Evolutionary conservation across 345 rosid species (phyloP), one percentile per base, ranked within the genome.

Genomic region (Acer campestre): DNA sequence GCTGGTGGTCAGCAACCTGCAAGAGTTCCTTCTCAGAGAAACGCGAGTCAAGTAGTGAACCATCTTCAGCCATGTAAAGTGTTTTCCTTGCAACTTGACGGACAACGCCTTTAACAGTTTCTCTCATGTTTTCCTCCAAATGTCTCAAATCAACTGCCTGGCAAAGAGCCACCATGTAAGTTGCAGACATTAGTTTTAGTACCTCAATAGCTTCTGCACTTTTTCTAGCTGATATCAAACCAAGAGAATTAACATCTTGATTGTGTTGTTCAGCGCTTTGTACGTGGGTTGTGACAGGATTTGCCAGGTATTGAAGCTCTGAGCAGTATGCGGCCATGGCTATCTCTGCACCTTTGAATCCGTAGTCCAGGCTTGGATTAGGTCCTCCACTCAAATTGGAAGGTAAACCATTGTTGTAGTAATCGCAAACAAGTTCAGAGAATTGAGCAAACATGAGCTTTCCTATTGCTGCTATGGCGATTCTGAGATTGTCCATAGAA

Each of bases 201-300:
- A 88, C 85, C 20, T 82, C 91, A 17, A 88, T 79, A 51, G 91
- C 83, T 68, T 85, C 89, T 0, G 87, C 87, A 22, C 87, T 88
- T 77, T 81, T 85, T 49, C 87, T 78, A 0, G 89, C 87, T 25
- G 91, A 84, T 20, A 88, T 88, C 68, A 88, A 48, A 25, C 89
- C 89, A 0, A 85, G 85, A 27, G 91, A 88, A 62, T 85, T 85
- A 61, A 88, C 89, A 40, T 88, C 91, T 77, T 85, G 91, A 80
- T 84, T 88, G 81, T 88, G 91, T 29, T 88, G 91, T 49, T 88
- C 91, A 0, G 89, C 89, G 1, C 87, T 88, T 44, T 88, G 89
- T 38, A 84, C 89, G 1, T 85, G 91, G 10, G 87, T 85, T 1
- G 89, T 85, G 55, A 88, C 87, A 0, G 86, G 91, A 76, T 88